These are phyloP conservation scores for Bassia scoparia DNA, from an alignment of 148 eudicot genomes.

Conservation along the genomic window DNA sequence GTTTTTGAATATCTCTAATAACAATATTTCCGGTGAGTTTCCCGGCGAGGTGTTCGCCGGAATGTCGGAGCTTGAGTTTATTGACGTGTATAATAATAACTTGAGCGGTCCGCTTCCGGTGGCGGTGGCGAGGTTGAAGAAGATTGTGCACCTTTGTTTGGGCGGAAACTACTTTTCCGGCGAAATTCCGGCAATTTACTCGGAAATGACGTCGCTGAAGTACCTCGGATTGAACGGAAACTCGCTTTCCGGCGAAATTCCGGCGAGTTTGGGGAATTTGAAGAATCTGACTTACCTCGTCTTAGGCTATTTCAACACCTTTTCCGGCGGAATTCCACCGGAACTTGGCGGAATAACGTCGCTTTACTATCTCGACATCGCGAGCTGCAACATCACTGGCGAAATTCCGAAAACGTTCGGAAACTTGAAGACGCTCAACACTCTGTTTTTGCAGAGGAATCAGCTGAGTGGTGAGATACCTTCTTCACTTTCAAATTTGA, in stretches of 20 bases:
- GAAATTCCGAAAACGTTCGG: slow-evolving; percentile 48
- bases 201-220: slow-evolving; percentile 31
- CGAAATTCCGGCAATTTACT: slow-evolving; percentile 51
- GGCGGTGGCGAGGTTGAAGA: slow-evolving; percentile 30
- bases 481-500: slow-evolving; percentile 34
- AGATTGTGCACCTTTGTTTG: slow-evolving; percentile 32
- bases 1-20: slow-evolving; percentile 49
- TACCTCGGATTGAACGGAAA: slow-evolving; percentile 53
- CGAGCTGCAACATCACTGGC: slow-evolving; percentile 47
- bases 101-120: slow-evolving; percentile 53
- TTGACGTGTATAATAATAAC: slow-evolving; percentile 71
- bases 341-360: slow-evolving; percentile 43
- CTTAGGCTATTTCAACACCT: slow-evolving; percentile 44
- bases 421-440: slow-evolving; percentile 41
- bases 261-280: slow-evolving; percentile 36
- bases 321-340: slow-evolving; percentile 66
- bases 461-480: slow-evolving; percentile 49
- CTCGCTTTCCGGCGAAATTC: slow-evolving; percentile 49
- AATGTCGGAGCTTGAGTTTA: slow-evolving; percentile 33
- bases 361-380: slow-evolving; percentile 42
- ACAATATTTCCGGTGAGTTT: slow-evolving; percentile 40
- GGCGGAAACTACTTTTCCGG: slow-evolving; percentile 84
- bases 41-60: slow-evolving; percentile 27
- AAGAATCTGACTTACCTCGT: slow-evolving; percentile 24
- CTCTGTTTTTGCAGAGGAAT: slow-evolving; percentile 55